Base-by-base conservation (phyloP, 2,329 filamentous ascomycete species). In the Alternaria sp. region DNA sequence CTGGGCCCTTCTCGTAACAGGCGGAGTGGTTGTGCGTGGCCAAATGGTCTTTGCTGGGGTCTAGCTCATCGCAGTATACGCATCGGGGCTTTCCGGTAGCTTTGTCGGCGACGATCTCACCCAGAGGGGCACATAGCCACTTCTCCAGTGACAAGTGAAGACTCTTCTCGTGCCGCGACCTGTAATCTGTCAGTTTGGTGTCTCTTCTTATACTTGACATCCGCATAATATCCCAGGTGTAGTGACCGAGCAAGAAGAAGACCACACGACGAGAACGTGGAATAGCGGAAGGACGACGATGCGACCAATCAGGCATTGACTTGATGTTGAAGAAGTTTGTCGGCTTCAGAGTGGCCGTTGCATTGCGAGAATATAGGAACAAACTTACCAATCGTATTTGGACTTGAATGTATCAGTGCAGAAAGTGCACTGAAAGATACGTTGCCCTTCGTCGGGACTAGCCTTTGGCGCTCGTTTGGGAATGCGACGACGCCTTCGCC, bases 1-100 rank as follows among this genome's bases (percentile, higher is more conserved):
- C 84, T 1, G 85, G 66, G 5, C 86, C 86, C 73, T 91, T 88
- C 72, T 93, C 90, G 66, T 88, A 88, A 74, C 92, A 94, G 13
- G 87, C 80, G 32, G 80, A 79, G 73, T 87, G 87, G 66, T 89
- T 88, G 78, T 90, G 88, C 8, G 80, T 82, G 67, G 88, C 87
- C 15, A 89, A 73, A 74, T 90, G 88, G 13, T 86, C 84, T 23
- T 81, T 75, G 8, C 82, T 83, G 1, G 88, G 87, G 55, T 89
- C 83, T 23, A 82, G 69, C 17, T 80, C 80, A 57, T 84, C 83
- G 74, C 88, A 90, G 72, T 88, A 90, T 2, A 86, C 86, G 73
- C 88, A 90, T 54, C 84, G 81, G 56, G 82, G 82, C 67, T 85
- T 79, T 26, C 88, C 87, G n/a, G 85, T 89, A 3, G 82, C 74